Base-by-base conservation (phyloP, 805 yeast genomes). In the Lipomyces orientalis region DNA sequence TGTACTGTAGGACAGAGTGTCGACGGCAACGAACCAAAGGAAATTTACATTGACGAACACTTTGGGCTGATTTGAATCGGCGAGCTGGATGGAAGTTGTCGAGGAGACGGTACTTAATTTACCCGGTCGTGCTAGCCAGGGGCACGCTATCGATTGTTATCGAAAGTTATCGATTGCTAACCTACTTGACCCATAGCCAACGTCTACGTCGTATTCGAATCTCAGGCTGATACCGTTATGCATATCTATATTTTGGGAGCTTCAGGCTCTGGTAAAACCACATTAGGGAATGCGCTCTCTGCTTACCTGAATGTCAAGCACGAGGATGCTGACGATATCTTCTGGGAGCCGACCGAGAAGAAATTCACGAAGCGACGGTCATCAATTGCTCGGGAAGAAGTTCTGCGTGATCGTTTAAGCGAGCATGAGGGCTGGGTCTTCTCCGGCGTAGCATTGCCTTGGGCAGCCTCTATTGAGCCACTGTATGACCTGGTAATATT, bases 311-410 rank as follows among this genome's bases (percentile, higher is more conserved):
- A 33, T 37, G 51, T 56, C 46, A 56, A 56, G 52, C 59, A 56
- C 10, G 59, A 37, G 29, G 59, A 56, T n/a, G 31, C 59, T 25
- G 59, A 56, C 46, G 59, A 56, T 19, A 56, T 56, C 59, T 56
- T 29, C 29, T 56, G 59, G 59, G 57, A 54, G 16, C 57, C 57
- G 57, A 54, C 57, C 14, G 59, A 31, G 10, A n/a, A 33, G 19
- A 56, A n/a, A 29, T 56, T 56, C 37, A 56, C 59, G 51, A 25
- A 56, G 37, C 34, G 34, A 33, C 59, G 59, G 59, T 56, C 59
- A 33, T 37, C 59, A 56, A 37, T 37, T 37, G 31, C 25, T 25
- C n/a, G 34, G 31, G 59, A 56, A 34, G 29, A 56, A 56, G 46
- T 56, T 33, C 59, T 56, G 59, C 49, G 29, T 29, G 59, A 33